phyloP scores from a whole-genome alignment of 2,329 filamentous ascomycete genomes.

The Talaromyces sp. region DNA sequence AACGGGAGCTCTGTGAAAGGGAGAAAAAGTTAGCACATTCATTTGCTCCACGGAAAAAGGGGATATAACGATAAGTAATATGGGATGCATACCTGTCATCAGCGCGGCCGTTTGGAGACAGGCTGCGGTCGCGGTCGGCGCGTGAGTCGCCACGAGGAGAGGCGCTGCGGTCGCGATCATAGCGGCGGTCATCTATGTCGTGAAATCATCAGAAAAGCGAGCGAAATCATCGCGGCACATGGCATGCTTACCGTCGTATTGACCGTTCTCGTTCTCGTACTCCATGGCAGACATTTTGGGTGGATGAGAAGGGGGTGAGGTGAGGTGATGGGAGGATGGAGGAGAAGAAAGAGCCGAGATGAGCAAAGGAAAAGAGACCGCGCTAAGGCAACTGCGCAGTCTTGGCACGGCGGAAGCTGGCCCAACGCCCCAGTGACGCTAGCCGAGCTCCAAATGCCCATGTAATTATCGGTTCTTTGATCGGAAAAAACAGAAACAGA shows the following conservation, averaged over 20 bases:
- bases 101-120: conserved; percentile 55
- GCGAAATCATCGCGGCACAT: not conserved
- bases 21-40: conserved; percentile 7
- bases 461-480: not conserved
- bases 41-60: not conserved
- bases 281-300: conserved; percentile 49
- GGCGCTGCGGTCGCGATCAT: conserved; percentile 61
- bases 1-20: conserved; percentile 36
- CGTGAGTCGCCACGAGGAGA: conserved; percentile 56
- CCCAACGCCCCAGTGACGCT: not conserved
- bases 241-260: conserved; percentile 56
- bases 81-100: conserved; percentile 42
- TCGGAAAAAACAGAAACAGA: too few relatives aligned
- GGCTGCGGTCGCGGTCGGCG: conserved; percentile 55
- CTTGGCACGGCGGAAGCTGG: conserved; percentile 5
- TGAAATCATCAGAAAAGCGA: conserved; percentile 1
- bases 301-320: conserved; percentile 6
- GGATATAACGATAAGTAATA: too few relatives aligned
- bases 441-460: not conserved
- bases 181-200: conserved; percentile 52
- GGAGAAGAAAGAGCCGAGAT: not conserved
- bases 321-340: conserved; percentile 1
- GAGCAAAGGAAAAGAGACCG: conserved; percentile 1
- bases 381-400: conserved; percentile 4
- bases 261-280: conserved; percentile 60